A percentile compares a stretch with the other conserved stretches of the same genome.
Evolutionary conservation across 441 rosid species (phyloP).

Genomic region (Biscutella auriculata): DNA sequence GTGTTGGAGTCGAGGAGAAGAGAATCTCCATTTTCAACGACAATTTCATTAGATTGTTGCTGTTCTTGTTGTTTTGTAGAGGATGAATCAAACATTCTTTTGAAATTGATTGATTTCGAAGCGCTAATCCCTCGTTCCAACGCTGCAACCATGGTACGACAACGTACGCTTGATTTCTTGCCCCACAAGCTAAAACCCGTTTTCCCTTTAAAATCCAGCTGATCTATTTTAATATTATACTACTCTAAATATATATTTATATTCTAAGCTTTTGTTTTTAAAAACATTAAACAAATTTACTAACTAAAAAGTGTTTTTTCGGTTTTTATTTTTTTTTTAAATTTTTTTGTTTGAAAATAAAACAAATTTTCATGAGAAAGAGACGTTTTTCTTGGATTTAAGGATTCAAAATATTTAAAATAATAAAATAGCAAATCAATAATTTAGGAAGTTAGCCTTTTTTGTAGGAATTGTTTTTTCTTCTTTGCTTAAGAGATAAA

Average conservation of each 20-base stretch:
- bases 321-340: too few relatives aligned
- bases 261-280: too few relatives aligned
- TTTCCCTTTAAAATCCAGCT: slow-evolving; percentile 16
- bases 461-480: not conserved
- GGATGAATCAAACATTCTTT: slow-evolving; percentile 34
- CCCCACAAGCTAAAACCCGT: slow-evolving; percentile 18
- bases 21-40: slow-evolving; percentile 22
- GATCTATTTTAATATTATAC: not conserved
- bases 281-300: too few relatives aligned
- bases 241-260: too few relatives aligned
- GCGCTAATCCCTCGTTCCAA: slow-evolving; percentile 34
- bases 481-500: not conserved
- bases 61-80: slow-evolving; percentile 21
- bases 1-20: slow-evolving; percentile 20
- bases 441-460: not conserved
- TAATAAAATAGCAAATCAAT: slow-evolving; percentile 14
- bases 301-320: too few relatives aligned
- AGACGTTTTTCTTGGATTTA: slow-evolving; percentile 8
- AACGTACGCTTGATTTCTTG: slow-evolving; percentile 25
- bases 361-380: not conserved
- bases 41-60: not conserved
- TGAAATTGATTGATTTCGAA: slow-evolving; percentile 29
- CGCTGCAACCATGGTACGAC: slow-evolving; percentile 49
- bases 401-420: slow-evolving; percentile 1
- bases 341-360: not conserved